Base-by-base conservation (phyloP, 257 asterid genomes). In the Petunia axillaris region DNA sequence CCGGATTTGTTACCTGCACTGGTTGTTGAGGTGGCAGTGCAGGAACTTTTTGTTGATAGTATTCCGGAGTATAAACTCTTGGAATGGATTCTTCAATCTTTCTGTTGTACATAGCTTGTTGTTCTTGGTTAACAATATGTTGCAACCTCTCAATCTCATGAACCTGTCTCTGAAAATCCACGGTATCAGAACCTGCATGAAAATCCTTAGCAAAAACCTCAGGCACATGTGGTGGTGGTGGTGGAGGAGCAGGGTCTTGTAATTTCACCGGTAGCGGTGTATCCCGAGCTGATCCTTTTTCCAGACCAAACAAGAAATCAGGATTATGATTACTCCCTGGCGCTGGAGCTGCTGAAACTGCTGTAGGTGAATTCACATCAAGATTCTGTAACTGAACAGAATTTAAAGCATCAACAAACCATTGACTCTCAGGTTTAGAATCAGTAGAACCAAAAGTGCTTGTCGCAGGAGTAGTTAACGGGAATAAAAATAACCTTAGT, bases 401-500 rank as follows among this genome's bases (percentile, higher is more conserved):
- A 39, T 87, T 87, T 83, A 87, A 67, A 36, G 86, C 90, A 60
- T 84, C 90, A 8, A 87, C 82, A 78, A 84, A 85, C 90, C 90
- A 87, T 54, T 85, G 88, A 54, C 81, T 65, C 79, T 82, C 90
- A 35, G 83, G 37, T 46, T 87, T 87, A 15, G 86, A 77, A 6
- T 85, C 88, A 6, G 41, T 68, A 4, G 88, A 84, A 36, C 86
- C 88, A 13, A 80, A 87, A 53, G 82, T 83, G 66, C 84, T 62
- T 1, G 81, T 76, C 62, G 82, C 71, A 43, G 78, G 83, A n/a
- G 82, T 52, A 53, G 36, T 78, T 36, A 78, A 2, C 6, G 87
- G 89, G 9, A 90, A 90, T 25, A 89, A 66, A 78, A 90, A 90
- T 39, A 90, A 79, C 73, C 94, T 64, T 7, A 90, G 87, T 60